These are phyloP conservation scores for Auricularia cornea DNA, from an alignment of 768 basidiomycete species.

Conservation along the genomic window DNA sequence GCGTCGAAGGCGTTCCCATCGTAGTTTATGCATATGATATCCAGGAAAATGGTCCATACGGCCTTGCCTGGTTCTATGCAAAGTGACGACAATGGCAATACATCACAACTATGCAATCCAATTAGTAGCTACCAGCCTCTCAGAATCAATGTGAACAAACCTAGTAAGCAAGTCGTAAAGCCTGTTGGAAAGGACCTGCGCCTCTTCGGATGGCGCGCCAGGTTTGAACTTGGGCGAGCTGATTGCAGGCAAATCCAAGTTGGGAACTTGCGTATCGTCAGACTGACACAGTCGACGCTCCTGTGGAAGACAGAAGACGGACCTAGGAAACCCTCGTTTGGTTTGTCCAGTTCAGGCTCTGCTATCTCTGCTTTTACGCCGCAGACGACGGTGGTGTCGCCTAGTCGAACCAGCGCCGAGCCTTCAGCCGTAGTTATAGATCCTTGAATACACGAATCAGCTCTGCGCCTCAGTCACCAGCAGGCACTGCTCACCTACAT, in stretches of 20 bases:
- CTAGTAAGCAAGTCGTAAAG: slow-evolving; percentile 69
- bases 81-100: slow-evolving; percentile 58
- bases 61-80: slow-evolving; percentile 75
- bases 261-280: slow-evolving; percentile 56
- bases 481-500: slow-evolving; percentile 47
- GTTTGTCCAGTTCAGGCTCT: slow-evolving; percentile 74
- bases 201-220: slow-evolving; percentile 91
- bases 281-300: not conserved
- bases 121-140: too few species aligned
- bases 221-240: slow-evolving; percentile 93
- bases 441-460: slow-evolving; percentile 36
- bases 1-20: slow-evolving; percentile 96
- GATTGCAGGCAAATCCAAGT: slow-evolving; percentile 87
- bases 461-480: not conserved
- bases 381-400: slow-evolving; percentile 91
- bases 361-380: slow-evolving; percentile 95
- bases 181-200: slow-evolving; percentile 80
- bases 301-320: slow-evolving; percentile 14
- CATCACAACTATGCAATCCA: slow-evolving; percentile 42
- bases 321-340: slow-evolving; percentile 80
- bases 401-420: slow-evolving; percentile 83
- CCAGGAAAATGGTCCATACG: slow-evolving; percentile 92
- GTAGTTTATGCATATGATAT: slow-evolving; percentile 93
- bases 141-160: slow-evolving; percentile 39
- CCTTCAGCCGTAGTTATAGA: slow-evolving; percentile 93